phyloP scores from a whole-genome alignment of 768 basidiomycete genomes.

The Hygrophorus pudorinus region DNA sequence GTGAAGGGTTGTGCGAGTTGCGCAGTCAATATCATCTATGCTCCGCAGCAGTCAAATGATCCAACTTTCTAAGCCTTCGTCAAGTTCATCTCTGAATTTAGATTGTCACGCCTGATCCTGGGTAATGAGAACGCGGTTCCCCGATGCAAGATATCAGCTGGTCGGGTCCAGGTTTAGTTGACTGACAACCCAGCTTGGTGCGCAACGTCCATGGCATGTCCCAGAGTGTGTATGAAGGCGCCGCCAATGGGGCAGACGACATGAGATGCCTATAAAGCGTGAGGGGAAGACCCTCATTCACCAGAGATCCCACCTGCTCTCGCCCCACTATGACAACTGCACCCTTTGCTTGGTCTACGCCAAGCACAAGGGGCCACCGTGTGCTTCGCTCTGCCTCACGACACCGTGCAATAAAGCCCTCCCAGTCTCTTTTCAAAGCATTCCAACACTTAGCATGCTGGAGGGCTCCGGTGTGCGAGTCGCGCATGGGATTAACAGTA shows the following conservation, averaged over 20 bases:
- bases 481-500: conserved; percentile 62
- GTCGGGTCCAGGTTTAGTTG: conserved; percentile 45
- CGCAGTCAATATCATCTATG: conserved; percentile 44
- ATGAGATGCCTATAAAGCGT: conserved; percentile 41
- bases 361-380: conserved; percentile 69
- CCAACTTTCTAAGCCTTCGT: conserved; percentile 53
- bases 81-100: conserved; percentile 45
- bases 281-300: conserved; percentile 59
- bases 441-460: conserved; percentile 76
- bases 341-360: conserved; percentile 26
- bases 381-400: conserved; percentile 83
- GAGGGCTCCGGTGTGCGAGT: conserved; percentile 70
- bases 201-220: conserved; percentile 56
- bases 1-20: conserved; percentile 50
- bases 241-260: conserved; percentile 28
- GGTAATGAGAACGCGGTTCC: conserved; percentile 72
- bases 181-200: conserved; percentile 46
- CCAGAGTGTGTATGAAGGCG: conserved; percentile 47
- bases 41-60: conserved; percentile 48
- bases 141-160: conserved; percentile 60
- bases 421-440: conserved; percentile 87
- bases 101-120: conserved; percentile 50
- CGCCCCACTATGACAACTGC: conserved; percentile 62
- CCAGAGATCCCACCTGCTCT: conserved; percentile 60
- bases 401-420: conserved; percentile 87